phyloP scores from a whole-genome alignment of 495 filamentous ascomycete species.

The Lasiosphaeriaceae sp. region DNA sequence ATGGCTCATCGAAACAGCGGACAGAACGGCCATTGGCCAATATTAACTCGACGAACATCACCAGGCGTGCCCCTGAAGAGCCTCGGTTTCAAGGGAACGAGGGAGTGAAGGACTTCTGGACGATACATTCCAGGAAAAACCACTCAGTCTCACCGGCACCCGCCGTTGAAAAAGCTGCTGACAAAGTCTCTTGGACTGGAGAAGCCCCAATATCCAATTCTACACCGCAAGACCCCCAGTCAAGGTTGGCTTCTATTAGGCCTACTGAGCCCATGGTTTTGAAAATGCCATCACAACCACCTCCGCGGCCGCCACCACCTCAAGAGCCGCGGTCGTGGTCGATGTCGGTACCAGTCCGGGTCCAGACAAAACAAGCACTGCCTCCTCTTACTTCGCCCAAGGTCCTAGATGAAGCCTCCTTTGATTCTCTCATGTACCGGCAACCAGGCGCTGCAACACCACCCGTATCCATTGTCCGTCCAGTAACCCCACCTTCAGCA shows the following conservation, averaged over 20 bases:
- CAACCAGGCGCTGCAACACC: constrained; percentile 4
- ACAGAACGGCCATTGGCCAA: background rate
- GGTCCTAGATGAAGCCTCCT: background rate
- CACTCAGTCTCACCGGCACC: background rate
- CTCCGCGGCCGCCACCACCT: too few relatives aligned
- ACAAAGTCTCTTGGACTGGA: background rate
- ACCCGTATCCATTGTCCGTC: background rate
- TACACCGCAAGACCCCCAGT: background rate
- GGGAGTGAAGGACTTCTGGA: constrained; percentile 1
- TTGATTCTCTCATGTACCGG: constrained; percentile 7
- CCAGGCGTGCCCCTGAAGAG: background rate
- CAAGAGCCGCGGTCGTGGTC: too few relatives aligned
- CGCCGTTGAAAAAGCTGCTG: background rate
- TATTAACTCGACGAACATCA: background rate
- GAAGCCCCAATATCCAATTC: background rate
- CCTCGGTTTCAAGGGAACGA: background rate
- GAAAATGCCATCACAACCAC: background rate
- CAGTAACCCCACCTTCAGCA: background rate
- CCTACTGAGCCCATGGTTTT: background rate
- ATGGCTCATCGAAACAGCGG: background rate
- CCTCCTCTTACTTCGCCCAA: background rate
- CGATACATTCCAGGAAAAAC: background rate
- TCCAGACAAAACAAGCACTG: background rate
- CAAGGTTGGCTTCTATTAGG: too few relatives aligned
- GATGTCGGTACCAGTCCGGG: too few relatives aligned